Evolutionary conservation across 306 rosid genomes (phyloP).

Genomic region (Rosa rugosa): DNA sequence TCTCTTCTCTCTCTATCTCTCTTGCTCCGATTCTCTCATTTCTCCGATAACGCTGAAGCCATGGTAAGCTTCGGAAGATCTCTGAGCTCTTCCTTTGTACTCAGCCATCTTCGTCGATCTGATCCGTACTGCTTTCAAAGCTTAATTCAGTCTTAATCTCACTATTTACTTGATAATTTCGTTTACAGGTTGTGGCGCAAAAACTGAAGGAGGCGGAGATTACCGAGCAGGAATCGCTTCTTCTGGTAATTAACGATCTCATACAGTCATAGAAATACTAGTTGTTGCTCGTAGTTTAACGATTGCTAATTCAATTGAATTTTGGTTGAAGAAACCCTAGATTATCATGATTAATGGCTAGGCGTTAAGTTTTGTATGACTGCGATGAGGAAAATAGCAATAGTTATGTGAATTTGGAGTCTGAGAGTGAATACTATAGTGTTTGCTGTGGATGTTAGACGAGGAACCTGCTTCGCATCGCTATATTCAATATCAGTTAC

Average conservation of each 20-base stretch:
- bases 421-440: conserved; percentile 17
- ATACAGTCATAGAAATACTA: not conserved
- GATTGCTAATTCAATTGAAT: not conserved
- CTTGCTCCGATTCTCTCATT: not conserved
- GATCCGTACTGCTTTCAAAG: not conserved
- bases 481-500: conserved; percentile 91
- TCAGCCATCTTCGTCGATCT: conserved; percentile 24
- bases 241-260: conserved; percentile 58
- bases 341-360: not conserved
- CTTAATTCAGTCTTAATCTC: conserved; percentile 11
- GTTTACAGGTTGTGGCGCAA: conserved; percentile 78
- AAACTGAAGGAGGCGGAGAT: conserved; percentile 84
- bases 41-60: conserved; percentile 13
- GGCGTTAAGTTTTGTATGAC: conserved; percentile 1
- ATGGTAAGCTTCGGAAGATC: conserved; percentile 45
- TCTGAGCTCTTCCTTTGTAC: conserved; percentile 7
- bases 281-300: not conserved
- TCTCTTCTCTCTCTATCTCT: conserved; percentile 9
- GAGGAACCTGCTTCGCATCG: conserved; percentile 93
- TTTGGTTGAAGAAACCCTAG: not conserved
- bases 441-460: conserved; percentile 47
- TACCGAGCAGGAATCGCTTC: conserved; percentile 95
- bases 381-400: not conserved
- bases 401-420: conserved; percentile 15
- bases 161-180: conserved; percentile 3